Evolutionary conservation across 345 rosid species (phyloP), one percentile per base, ranked within the genome.

Genomic region (Adansonia digitata): DNA sequence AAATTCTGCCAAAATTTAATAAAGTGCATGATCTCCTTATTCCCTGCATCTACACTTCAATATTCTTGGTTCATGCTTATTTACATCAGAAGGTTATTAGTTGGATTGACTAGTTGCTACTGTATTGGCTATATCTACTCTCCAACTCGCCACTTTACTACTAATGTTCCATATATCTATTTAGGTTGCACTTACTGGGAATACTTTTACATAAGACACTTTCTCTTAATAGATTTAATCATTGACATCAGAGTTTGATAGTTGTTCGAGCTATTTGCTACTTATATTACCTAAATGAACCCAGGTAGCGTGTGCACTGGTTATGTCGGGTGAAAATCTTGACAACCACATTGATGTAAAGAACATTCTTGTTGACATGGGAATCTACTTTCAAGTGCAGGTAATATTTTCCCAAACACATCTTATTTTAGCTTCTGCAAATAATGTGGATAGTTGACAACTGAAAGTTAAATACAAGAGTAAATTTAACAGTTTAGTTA

Each of bases 301-400:
- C 65, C 84, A 92, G 97, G 97, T 89, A 81, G 97, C 97, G 17
- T 92, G 97, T 75, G 95, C 92, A 71, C 82, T 92, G 83, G 75
- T 90, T 49, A 79, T 90, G 89, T 79, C 90, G 10, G 97, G 97
- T 12, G 92, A 92, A 77, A 82, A 86, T 81, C 80, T 90, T 56
- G 91, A 92, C 51, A 82, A 84, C 56, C 95, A 90, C 82, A 49
- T 57, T 45, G 91, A 82, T 70, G 91, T 85, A 48, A 88, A 89
- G 88, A 78, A 85, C 77, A 75, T 86, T 75, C 91, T 90, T 74
- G 76, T 90, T 76, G 95, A 90, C 74, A 87, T 92, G 86, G 93
- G 91, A 20, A 89, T 84, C 84, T 90, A 89, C 82, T 92, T 88
- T 79, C 94, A 88, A 87, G 94, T 92, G 35, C 95, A 92, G 94